Conservation (phyloP, 257 asterid genomes). For the Capsicum rhomboideum region DNA sequence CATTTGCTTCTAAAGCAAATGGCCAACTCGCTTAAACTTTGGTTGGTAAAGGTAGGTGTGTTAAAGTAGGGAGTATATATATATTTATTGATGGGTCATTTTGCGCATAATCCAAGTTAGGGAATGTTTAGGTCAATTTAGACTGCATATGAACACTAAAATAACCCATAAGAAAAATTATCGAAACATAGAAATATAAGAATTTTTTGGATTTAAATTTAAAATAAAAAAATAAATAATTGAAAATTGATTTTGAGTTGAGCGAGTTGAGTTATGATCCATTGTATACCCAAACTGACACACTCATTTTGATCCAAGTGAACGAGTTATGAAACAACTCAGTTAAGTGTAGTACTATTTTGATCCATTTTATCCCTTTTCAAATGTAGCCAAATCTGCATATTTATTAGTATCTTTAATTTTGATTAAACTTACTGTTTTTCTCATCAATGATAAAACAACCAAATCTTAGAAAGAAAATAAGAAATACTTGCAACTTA, state of each 20-base stretch:
- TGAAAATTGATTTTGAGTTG: background rate
- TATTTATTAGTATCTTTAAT: background rate
- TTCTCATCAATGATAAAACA: background rate
- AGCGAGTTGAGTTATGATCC: background rate
- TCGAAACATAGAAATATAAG: background rate
- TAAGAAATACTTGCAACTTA: background rate
- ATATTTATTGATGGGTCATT: background rate
- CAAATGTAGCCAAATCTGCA: background rate
- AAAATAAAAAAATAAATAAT: background rate
- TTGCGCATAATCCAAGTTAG: background rate
- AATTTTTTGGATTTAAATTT: background rate
- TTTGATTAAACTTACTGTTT: background rate
- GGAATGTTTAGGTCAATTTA: background rate
- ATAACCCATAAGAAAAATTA: background rate
- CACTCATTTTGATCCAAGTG: background rate
- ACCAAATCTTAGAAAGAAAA: background rate
- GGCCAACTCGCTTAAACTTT: background rate
- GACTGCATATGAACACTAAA: background rate
- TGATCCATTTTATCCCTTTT: background rate
- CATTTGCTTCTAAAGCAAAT: background rate
- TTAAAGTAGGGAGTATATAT: background rate
- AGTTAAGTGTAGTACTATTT: background rate
- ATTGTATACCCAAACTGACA: background rate
- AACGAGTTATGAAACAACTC: background rate
- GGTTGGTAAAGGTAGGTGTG: background rate